phyloP scores from a whole-genome alignment of 1,284 basidiomycete genomes.

The Cryptococcus sp. region DNA sequence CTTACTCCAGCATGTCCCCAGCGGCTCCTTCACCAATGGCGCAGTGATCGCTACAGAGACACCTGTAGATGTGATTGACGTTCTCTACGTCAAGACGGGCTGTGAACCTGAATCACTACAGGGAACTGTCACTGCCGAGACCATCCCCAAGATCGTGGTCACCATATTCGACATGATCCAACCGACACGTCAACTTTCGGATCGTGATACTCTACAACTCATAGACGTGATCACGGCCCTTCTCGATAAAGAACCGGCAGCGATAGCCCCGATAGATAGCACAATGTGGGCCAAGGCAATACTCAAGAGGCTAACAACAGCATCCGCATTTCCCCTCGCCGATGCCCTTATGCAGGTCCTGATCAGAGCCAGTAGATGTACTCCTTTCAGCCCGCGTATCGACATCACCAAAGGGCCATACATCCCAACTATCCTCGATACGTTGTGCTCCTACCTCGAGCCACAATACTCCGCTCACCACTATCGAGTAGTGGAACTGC shows the following conservation, averaged over 20 bases:
- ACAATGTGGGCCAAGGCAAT: slow-evolving; percentile 10
- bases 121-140: no score
- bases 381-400: slow-evolving; percentile 18
- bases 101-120: no score
- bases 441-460: slow-evolving; percentile 69
- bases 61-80: no score
- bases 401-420: slow-evolving; percentile 18
- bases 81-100: no score
- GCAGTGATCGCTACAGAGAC: no score
- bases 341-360: slow-evolving; percentile 60
- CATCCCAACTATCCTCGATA: slow-evolving; percentile 29
- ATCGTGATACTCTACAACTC: no score
- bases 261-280: slow-evolving; percentile 23
- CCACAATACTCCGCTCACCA: slow-evolving; percentile 69
- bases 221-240: not conserved
- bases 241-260: not conserved
- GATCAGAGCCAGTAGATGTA: slow-evolving; percentile 49
- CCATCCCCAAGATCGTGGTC: no score
- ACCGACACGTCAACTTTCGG: no score
- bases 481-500: slow-evolving; percentile 71
- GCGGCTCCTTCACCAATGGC: no score
- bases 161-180: no score
- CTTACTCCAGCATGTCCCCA: no score
- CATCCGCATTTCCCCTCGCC: slow-evolving; percentile 62
- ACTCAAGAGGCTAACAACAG: slow-evolving; percentile 39